These are phyloP conservation scores for Bullera alba DNA, from an alignment of 768 basidiomycete genomes.

Conservation along the genomic window DNA sequence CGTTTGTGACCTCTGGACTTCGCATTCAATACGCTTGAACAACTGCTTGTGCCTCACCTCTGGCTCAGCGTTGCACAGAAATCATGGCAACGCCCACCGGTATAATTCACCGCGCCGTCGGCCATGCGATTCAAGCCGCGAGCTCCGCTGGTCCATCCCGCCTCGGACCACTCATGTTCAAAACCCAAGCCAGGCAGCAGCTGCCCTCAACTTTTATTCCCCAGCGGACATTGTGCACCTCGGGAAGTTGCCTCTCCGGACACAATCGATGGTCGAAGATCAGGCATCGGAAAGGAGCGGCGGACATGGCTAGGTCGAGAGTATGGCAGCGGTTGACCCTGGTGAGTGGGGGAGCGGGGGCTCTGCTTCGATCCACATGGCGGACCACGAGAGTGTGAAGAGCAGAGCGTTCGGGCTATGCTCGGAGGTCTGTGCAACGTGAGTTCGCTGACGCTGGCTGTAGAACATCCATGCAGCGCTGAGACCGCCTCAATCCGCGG, in stretches of 20 bases:
- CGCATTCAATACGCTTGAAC: too few relatives aligned
- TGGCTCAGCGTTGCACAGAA: too few relatives aligned
- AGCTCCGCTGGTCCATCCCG: too few relatives aligned
- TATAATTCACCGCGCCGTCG: too few relatives aligned
- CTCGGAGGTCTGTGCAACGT: neutral
- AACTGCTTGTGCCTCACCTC: too few relatives aligned
- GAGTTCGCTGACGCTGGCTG: neutral
- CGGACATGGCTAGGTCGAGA: constrained; percentile 29
- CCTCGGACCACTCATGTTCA: too few relatives aligned
- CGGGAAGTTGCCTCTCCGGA: constrained; percentile 15
- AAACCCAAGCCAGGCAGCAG: too few relatives aligned
- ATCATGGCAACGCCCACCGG: too few relatives aligned
- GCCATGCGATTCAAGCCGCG: too few relatives aligned
- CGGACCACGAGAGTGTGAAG: neutral
- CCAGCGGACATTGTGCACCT: too few relatives aligned
- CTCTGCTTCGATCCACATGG: neutral
- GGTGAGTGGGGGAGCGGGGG: constrained; percentile 14
- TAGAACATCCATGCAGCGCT: constrained; percentile 39
- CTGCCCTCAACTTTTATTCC: too few relatives aligned
- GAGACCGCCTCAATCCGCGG: constrained; percentile 29
- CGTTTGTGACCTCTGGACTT: too few relatives aligned
- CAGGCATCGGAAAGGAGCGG: constrained; percentile 41
- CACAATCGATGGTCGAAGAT: constrained; percentile 45
- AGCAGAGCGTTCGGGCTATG: neutral
- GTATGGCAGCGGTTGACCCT: constrained; percentile 31